A percentile compares a stretch with the other conserved stretches of the same genome.
Conservation (phyloP, 768 basidiomycete genomes). For the Amanita thiersii region DNA sequence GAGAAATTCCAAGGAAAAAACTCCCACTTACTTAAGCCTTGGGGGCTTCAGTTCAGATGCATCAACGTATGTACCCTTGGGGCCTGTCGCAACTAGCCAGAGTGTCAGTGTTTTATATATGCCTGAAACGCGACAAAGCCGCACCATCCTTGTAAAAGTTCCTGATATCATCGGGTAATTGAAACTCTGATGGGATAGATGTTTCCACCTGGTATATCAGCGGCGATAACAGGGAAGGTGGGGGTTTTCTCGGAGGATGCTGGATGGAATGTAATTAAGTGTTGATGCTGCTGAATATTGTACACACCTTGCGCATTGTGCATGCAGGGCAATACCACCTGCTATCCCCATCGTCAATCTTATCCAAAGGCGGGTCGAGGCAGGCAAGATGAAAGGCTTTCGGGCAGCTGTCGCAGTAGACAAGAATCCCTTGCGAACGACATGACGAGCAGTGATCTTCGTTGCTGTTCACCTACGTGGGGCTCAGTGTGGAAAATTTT, state of each 20-base stretch:
- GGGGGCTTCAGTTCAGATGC: conserved; percentile 66
- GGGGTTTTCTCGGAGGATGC: conserved; percentile 63
- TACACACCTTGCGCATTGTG: conserved; percentile 53
- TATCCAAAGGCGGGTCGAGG: conserved; percentile 90
- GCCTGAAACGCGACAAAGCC: conserved; percentile 17
- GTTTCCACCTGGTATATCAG: conserved; percentile 64
- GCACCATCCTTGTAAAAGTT: conserved; percentile 82
- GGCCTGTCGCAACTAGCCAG: conserved; percentile 62
- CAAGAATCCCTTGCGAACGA: conserved; percentile 72
- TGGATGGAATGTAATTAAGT: conserved; percentile 22
- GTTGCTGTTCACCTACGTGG: conserved; percentile 47
- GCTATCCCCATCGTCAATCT: conserved; percentile 78
- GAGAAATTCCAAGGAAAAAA: conserved; percentile 7
- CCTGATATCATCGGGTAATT: conserved; percentile 80
- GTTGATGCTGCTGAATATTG: conserved; percentile 11
- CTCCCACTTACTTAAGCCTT: conserved; percentile 67
- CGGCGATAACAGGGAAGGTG: conserved; percentile 59
- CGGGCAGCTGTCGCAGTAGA: conserved; percentile 98
- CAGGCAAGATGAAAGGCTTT: conserved; percentile 95
- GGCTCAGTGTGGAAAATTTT: conserved; percentile 5
- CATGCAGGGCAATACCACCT: conserved; percentile 79
- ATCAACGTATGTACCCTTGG: conserved; percentile 81
- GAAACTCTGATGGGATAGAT: conserved; percentile 72
- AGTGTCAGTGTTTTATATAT: conserved; percentile 11
- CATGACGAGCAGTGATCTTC: conserved; percentile 85